Percentiles rank a stretch among this genome's conserved stretches.
Conservation (phyloP, 1,139 yeast species). For the Magnusiomyces sp. region DNA sequence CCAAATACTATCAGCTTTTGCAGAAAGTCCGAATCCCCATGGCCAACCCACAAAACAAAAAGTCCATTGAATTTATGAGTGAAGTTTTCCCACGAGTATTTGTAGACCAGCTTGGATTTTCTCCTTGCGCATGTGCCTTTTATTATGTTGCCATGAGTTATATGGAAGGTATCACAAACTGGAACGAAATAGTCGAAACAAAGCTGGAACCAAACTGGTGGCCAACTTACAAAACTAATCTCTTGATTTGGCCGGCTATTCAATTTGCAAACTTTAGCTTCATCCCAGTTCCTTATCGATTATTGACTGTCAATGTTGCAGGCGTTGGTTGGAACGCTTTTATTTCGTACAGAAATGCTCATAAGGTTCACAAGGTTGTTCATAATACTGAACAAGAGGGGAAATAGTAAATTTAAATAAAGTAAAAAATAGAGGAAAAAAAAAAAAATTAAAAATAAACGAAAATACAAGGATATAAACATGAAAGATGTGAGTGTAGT, state of each 20-base stretch:
- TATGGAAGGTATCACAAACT: constrained; percentile 32
- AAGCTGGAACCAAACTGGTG: constrained; percentile 21
- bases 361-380: constrained; percentile 1
- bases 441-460: not conserved
- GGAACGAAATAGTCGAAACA: constrained; percentile 14
- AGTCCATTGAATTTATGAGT: constrained; percentile 28
- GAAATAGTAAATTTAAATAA: not conserved
- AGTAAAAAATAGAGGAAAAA: not conserved
- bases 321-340: constrained; percentile 84
- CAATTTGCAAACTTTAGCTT: constrained; percentile 64
- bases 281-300: constrained; percentile 60
- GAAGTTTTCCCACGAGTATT: constrained; percentile 41
- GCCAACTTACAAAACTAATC: constrained; percentile 54
- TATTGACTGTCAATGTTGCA: constrained; percentile 60
- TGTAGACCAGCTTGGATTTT: constrained; percentile 66
- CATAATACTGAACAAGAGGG: not conserved
- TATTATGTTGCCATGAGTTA: constrained; percentile 62
- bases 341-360: constrained; percentile 46
- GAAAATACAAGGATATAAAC: no score
- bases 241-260: constrained; percentile 84
- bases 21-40: constrained; percentile 33
- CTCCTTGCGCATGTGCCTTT: constrained; percentile 42
- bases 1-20: constrained; percentile 55
- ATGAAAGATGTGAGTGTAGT: no score
- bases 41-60: constrained; percentile 24